phyloP scores from a whole-genome alignment of 148 eudicot genomes.

The Pharnaceum exiguum region DNA sequence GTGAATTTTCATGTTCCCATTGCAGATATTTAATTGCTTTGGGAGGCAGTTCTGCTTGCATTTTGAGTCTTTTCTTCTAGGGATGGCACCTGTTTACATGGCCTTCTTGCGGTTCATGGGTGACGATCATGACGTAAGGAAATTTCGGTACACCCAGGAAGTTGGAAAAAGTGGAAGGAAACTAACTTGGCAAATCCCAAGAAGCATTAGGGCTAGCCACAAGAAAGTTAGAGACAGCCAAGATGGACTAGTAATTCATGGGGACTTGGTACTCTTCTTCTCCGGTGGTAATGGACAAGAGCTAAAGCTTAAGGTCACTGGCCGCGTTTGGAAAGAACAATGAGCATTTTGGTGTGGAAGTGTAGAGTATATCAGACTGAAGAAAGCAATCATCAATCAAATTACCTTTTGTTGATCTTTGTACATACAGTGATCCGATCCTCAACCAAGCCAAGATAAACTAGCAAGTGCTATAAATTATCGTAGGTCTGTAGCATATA shows the following conservation, averaged over 20 bases:
- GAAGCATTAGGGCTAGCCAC: conserved; percentile 39
- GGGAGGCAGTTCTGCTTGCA: conserved; percentile 33
- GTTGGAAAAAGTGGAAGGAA: conserved; percentile 34
- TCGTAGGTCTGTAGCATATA: no score
- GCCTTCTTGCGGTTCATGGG: conserved; percentile 42
- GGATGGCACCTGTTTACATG: conserved; percentile 39
- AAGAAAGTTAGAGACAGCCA: conserved; percentile 36
- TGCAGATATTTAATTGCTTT: conserved; percentile 30
- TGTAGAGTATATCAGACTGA: no score
- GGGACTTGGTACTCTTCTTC: conserved; percentile 31
- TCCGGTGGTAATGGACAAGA: conserved; percentile 34
- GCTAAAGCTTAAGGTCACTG: conserved; percentile 36
- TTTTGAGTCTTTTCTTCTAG: conserved; percentile 38
- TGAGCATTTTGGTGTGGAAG: no score
- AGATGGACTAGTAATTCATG: conserved; percentile 28
- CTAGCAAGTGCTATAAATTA: no score
- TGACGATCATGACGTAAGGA: conserved; percentile 32
- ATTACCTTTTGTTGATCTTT: no score
- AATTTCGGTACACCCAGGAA: conserved; percentile 30
- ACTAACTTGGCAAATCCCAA: conserved; percentile 36
- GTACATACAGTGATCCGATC: no score
- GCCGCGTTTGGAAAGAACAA: conserved; percentile 37
- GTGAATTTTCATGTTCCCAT: background rate
- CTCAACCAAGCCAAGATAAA: no score
- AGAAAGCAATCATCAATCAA: no score